phyloP scores from a whole-genome alignment of 2,329 filamentous ascomycete species.

The Madurella fahalii region DNA sequence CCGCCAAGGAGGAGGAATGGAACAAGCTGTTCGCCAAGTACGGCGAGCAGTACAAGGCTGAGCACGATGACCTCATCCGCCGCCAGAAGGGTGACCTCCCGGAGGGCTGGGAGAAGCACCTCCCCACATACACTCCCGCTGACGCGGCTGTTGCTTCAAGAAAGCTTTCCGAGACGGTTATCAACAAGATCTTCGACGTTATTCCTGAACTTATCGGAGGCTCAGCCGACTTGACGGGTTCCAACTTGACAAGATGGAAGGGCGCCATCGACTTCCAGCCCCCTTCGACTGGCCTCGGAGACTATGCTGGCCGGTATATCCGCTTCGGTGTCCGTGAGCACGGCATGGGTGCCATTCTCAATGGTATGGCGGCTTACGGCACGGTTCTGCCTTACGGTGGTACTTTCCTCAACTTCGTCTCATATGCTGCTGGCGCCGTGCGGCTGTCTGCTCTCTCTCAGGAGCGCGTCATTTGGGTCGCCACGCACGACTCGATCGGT shows the following conservation, averaged over 20 bases:
- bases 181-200: slow-evolving; percentile 77
- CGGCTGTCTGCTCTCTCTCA: slow-evolving; percentile 90
- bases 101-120: slow-evolving; percentile 91
- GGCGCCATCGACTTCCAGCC: slow-evolving; percentile 95
- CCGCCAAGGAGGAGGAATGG: slow-evolving; percentile 90
- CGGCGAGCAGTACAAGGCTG: slow-evolving; percentile 67
- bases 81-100: slow-evolving; percentile 80
- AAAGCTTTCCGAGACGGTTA: slow-evolving; percentile 92
- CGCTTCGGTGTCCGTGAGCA: slow-evolving; percentile 92
- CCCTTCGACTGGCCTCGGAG: slow-evolving; percentile 75
- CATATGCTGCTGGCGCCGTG: slow-evolving; percentile 91
- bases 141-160: slow-evolving; percentile 86
- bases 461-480: slow-evolving; percentile 88
- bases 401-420: slow-evolving; percentile 99
- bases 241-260: slow-evolving; percentile 99
- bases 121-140: slow-evolving; percentile 83
- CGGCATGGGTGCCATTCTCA: slow-evolving; percentile 88
- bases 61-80: slow-evolving; percentile 76
- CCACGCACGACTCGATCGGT: slow-evolving; percentile 98
- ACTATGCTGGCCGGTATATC: slow-evolving; percentile 88
- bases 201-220: slow-evolving; percentile 92
- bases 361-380: slow-evolving; percentile 92
- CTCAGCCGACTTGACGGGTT: slow-evolving; percentile 95
- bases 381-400: slow-evolving; percentile 90
- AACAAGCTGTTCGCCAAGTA: slow-evolving; percentile 91